Evolutionary conservation across 1,139 yeast genomes (phyloP).

Genomic region (Candida pseudocylindracea): DNA sequence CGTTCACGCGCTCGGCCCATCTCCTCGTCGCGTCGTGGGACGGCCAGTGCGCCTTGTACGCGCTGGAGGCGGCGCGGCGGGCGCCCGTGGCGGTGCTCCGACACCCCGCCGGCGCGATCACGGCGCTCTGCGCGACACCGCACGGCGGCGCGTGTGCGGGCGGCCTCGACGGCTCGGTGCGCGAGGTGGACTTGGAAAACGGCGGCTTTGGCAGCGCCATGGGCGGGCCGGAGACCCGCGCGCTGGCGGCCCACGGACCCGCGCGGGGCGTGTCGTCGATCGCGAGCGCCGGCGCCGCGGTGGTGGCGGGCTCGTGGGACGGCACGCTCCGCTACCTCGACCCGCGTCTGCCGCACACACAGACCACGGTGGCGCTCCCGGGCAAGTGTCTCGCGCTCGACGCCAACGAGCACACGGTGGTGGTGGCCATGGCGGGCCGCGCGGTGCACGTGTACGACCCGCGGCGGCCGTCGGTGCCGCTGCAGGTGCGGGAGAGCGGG

Average conservation of each 20-base stretch:
- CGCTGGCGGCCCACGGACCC: constrained; percentile 3
- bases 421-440: constrained; percentile 34
- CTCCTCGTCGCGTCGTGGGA: no score
- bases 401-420: constrained; percentile 18
- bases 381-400: constrained; percentile 52
- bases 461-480: constrained; percentile 19
- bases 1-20: no score
- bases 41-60: no score
- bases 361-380: constrained; percentile 1
- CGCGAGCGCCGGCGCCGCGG: constrained; percentile 8
- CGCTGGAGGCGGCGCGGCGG: no score
- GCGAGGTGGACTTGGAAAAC: constrained; percentile 20
- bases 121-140: not conserved
- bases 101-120: no score
- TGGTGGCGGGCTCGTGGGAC: constrained; percentile 34
- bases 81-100: no score
- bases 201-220: constrained; percentile 4
- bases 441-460: constrained; percentile 36
- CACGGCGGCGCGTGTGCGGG: not conserved
- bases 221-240: not conserved
- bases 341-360: constrained; percentile 6
- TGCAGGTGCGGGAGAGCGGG: constrained; percentile 42
- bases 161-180: constrained; percentile 15
- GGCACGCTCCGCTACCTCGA: constrained; percentile 18
- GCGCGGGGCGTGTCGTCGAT: constrained; percentile 3